Percentiles rank a stretch among this genome's conserved stretches.
Evolutionary conservation across 2,329 filamentous ascomycete genomes (phyloP).

Genomic region (Periconia macrospinosa): DNA sequence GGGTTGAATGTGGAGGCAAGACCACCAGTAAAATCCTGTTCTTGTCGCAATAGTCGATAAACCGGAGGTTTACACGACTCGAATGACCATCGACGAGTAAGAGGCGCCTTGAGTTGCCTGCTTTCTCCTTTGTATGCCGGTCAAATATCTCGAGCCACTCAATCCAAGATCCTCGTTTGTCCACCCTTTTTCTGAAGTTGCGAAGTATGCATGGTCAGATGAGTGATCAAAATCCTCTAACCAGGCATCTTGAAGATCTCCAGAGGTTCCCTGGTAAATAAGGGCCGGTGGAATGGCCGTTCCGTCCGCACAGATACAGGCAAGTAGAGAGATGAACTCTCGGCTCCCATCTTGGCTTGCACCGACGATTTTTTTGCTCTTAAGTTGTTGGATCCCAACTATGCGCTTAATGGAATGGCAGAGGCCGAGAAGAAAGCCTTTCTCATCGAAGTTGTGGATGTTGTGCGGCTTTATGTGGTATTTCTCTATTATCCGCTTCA

Average conservation of each 20-base stretch:
- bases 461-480: neutral
- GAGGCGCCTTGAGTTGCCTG: neutral
- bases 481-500: no score
- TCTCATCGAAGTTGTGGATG: slow-evolving; percentile 11
- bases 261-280: slow-evolving; percentile 8
- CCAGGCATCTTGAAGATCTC: slow-evolving; percentile 5
- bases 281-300: slow-evolving; percentile 5
- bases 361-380: neutral
- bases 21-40: slow-evolving; percentile 11
- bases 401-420: slow-evolving; percentile 1
- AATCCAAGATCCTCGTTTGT: neutral
- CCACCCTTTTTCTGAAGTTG: slow-evolving; percentile 1
- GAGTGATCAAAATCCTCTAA: slow-evolving; percentile 4
- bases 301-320: slow-evolving; percentile 10
- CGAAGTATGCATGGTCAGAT: neutral
- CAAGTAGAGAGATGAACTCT: slow-evolving; percentile 7
- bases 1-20: slow-evolving; percentile 10
- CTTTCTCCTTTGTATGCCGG: neutral
- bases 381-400: neutral
- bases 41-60: slow-evolving; percentile 31
- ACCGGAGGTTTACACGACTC: neutral
- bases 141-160: slow-evolving; percentile 8
- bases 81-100: slow-evolving; percentile 6
- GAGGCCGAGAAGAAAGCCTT: slow-evolving; percentile 1
- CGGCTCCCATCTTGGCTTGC: slow-evolving; percentile 6